phyloP scores from a whole-genome alignment of 2,329 filamentous ascomycete species.

The Lecanicillium sp. region DNA sequence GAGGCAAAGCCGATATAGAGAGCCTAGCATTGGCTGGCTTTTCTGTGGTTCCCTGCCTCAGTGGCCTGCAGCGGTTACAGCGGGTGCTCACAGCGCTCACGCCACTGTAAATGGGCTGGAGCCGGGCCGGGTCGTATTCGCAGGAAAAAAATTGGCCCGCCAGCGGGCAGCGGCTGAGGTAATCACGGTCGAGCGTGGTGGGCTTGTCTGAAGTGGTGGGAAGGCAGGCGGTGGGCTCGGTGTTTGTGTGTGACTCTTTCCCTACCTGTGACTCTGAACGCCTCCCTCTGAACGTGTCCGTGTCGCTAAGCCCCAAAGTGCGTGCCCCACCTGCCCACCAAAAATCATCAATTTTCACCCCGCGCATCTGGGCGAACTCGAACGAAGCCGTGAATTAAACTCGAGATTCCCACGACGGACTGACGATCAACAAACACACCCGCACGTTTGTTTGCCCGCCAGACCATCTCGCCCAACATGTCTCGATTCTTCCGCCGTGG shows the following conservation, averaged over 20 bases:
- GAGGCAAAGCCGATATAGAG: slow-evolving; percentile 13
- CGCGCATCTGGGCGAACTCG: slow-evolving; percentile 15
- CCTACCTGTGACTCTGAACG: background rate
- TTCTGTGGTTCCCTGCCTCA: background rate
- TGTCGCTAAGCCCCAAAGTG: slow-evolving; percentile 34
- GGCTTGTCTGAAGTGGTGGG: no score
- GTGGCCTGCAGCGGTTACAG: background rate
- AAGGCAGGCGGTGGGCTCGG: slow-evolving; percentile 15
- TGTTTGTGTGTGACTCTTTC: slow-evolving; percentile 9
- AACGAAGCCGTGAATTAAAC: slow-evolving; percentile 15
- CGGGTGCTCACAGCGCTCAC: background rate
- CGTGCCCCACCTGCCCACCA: slow-evolving; percentile 36
- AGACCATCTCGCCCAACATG: slow-evolving; percentile 50
- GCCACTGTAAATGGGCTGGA: background rate
- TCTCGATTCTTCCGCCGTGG: slow-evolving; percentile 91
- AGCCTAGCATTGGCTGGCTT: slow-evolving; percentile 17
- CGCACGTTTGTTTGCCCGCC: background rate
- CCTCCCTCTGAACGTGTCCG: slow-evolving; percentile 17
- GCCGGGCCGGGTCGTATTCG: background rate
- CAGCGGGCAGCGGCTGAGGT: slow-evolving; percentile 10
- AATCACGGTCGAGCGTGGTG: slow-evolving; percentile 9
- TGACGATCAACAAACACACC: slow-evolving; percentile 1
- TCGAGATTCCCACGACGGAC: slow-evolving; percentile 10
- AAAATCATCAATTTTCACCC: slow-evolving; percentile 36
- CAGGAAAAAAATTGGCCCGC: background rate